Conservation (phyloP, 2,329 filamentous ascomycete species). For the Cordyceps cateniannulata region DNA sequence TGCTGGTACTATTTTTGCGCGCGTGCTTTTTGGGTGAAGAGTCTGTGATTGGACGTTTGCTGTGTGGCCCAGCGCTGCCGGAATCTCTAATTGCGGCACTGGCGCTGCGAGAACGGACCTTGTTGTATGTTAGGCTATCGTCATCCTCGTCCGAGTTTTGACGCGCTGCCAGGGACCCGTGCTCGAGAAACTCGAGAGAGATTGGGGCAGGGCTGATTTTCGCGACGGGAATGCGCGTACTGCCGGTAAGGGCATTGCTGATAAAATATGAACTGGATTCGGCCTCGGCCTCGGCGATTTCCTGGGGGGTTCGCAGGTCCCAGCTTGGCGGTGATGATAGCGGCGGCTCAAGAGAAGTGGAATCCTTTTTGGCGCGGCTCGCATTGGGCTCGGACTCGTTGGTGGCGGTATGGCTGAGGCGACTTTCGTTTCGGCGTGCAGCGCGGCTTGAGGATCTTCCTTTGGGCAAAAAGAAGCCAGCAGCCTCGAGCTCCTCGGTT, state of each 20-base stretch:
- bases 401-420: conserved; percentile 26
- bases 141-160: conserved; percentile 50
- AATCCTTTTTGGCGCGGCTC: conserved; percentile 39
- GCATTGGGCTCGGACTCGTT: conserved; percentile 26
- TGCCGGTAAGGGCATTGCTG: conserved; percentile 49
- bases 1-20: conserved; percentile 33
- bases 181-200: conserved; percentile 63
- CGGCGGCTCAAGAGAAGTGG: conserved; percentile 31
- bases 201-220: conserved; percentile 74
- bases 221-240: conserved; percentile 81
- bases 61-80: conserved; percentile 19
- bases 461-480: conserved; percentile 59
- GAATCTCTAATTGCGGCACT: conserved; percentile 46
- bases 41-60: conserved; percentile 41
- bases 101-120: conserved; percentile 62
- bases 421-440: conserved; percentile 31
- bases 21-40: conserved; percentile 47
- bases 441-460: conserved; percentile 45
- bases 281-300: conserved; percentile 60
- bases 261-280: conserved; percentile 45
- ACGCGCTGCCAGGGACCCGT: conserved; percentile 62
- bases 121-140: conserved; percentile 49
- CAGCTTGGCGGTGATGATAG: conserved; percentile 42
- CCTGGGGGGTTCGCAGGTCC: conserved; percentile 72
- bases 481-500: conserved; percentile 71